phyloP scores from a whole-genome alignment of 176 grass and related monocot genomes.

The Canna indica region DNA sequence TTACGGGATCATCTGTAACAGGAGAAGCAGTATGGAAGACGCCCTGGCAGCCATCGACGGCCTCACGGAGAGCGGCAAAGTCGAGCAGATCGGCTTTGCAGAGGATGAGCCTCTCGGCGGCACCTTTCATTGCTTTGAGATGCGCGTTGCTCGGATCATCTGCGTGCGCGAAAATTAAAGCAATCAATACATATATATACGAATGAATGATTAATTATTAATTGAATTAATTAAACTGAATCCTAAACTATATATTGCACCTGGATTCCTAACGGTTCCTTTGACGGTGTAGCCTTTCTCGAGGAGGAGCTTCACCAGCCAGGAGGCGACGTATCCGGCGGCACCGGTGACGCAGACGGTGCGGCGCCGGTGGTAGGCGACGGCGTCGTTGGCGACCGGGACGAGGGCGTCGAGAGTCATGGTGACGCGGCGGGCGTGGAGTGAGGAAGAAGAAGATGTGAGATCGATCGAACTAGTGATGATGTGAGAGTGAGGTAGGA shows the following conservation, averaged over 20 bases:
- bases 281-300: slow-evolving; percentile 81
- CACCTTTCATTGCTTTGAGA: slow-evolving; percentile 49
- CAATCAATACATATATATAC: neutral
- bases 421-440: neutral
- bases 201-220: neutral
- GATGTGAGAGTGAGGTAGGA: too few relatives aligned
- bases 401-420: neutral
- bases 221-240: neutral
- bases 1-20: slow-evolving; percentile 72
- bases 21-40: slow-evolving; percentile 86
- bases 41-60: slow-evolving; percentile 61
- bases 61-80: slow-evolving; percentile 32
- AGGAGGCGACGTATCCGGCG: slow-evolving; percentile 76
- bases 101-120: slow-evolving; percentile 47
- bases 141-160: slow-evolving; percentile 79
- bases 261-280: slow-evolving; percentile 89
- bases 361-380: slow-evolving; percentile 42
- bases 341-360: slow-evolving; percentile 89
- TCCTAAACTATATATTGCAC: neutral
- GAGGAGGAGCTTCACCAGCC: slow-evolving; percentile 78
- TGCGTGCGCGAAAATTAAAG: neutral
- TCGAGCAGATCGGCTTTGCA: slow-evolving; percentile 70
- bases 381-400: slow-evolving; percentile 53
- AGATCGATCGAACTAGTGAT: too few relatives aligned
- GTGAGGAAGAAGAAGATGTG: too few relatives aligned